Percentiles rank a stretch among this genome's conserved stretches.
Evolutionary conservation across 1,284 basidiomycete species (phyloP).

Genomic region (Cerrena zonata): DNA sequence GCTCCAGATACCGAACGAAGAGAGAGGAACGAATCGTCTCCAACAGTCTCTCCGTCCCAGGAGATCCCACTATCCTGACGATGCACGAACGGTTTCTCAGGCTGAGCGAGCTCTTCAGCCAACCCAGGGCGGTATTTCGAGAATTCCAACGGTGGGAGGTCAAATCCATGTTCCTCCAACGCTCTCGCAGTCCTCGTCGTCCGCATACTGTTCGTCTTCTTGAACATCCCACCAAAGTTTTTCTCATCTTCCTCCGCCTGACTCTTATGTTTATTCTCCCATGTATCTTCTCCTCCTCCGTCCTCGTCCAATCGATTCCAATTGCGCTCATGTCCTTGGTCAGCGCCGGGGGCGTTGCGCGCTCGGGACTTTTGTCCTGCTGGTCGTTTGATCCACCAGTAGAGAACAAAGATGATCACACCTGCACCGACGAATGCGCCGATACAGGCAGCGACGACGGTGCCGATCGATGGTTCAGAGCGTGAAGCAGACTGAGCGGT

Average conservation of each 20-base stretch:
- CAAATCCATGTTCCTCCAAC: conserved; percentile 31
- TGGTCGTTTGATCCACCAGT: conserved; percentile 24
- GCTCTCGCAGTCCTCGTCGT: conserved; percentile 32
- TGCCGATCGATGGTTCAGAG: conserved; percentile 24
- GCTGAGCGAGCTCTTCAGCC: conserved; percentile 40
- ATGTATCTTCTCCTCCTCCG: conserved; percentile 11
- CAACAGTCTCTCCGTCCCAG: conserved; percentile 50
- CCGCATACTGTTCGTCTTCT: conserved; percentile 53
- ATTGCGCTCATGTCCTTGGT: conserved; percentile 15
- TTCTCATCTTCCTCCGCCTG: conserved; percentile 24
- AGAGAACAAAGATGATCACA: conserved; percentile 23
- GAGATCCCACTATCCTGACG: conserved; percentile 37
- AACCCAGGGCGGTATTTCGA: conserved; percentile 50
- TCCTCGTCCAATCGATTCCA: conserved; percentile 22
- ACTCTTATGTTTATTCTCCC: conserved; percentile 14
- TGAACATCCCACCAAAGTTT: conserved; percentile 48
- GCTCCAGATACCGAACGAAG: conserved; percentile 40
- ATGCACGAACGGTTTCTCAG: conserved; percentile 38
- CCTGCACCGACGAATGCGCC: conserved; percentile 28
- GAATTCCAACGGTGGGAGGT: conserved; percentile 33
- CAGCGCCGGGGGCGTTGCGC: conserved; percentile 17
- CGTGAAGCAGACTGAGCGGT: conserved; percentile 12
- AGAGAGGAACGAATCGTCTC: conserved; percentile 47
- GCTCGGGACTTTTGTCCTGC: conserved; percentile 8
- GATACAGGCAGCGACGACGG: conserved; percentile 29